phyloP scores from a whole-genome alignment of 352 stramenopile genomes.

The Pythium monospermum region DNA sequence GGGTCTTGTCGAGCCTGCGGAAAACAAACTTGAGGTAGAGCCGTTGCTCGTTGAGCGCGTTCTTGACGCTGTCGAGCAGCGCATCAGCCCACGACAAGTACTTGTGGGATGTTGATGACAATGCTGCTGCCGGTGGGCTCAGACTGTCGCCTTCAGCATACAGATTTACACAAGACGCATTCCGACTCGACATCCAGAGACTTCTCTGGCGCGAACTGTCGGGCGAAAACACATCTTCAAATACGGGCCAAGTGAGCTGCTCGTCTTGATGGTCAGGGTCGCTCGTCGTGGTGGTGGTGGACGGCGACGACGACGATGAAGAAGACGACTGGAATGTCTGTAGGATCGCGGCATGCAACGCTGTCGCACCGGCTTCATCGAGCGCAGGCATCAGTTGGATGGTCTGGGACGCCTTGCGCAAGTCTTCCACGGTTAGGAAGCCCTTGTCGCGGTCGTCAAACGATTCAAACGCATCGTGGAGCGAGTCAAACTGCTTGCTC shows the following conservation, averaged over 20 bases:
- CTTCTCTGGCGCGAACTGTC: constrained; percentile 60
- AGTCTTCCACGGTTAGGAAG: constrained; percentile 40
- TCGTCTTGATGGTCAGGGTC: no score
- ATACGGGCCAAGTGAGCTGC: constrained; percentile 62
- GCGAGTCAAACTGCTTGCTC: constrained; percentile 36
- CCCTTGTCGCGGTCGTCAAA: constrained; percentile 42
- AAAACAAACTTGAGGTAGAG: constrained; percentile 82
- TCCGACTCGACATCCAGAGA: constrained; percentile 57
- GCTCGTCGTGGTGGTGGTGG: constrained; percentile 29
- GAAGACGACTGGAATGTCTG: constrained; percentile 62
- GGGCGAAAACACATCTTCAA: constrained; percentile 73
- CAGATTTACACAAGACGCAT: constrained; percentile 47
- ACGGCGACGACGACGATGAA: no score
- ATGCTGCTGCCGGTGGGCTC: constrained; percentile 25
- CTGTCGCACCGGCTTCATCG: constrained; percentile 35
- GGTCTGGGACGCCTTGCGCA: constrained; percentile 42
- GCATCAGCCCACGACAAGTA: constrained; percentile 56
- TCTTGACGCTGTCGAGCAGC: constrained; percentile 67
- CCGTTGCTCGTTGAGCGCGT: constrained; percentile 69
- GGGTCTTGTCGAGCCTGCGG: constrained; percentile 65
- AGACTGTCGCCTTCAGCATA: constrained; percentile 31
- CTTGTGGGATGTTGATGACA: no score
- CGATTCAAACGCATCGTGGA: constrained; percentile 50
- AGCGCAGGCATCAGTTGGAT: constrained; percentile 49
- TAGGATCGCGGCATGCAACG: constrained; percentile 62